phyloP scores from a whole-genome alignment of 768 basidiomycete genomes.

The Boletales sp. region DNA sequence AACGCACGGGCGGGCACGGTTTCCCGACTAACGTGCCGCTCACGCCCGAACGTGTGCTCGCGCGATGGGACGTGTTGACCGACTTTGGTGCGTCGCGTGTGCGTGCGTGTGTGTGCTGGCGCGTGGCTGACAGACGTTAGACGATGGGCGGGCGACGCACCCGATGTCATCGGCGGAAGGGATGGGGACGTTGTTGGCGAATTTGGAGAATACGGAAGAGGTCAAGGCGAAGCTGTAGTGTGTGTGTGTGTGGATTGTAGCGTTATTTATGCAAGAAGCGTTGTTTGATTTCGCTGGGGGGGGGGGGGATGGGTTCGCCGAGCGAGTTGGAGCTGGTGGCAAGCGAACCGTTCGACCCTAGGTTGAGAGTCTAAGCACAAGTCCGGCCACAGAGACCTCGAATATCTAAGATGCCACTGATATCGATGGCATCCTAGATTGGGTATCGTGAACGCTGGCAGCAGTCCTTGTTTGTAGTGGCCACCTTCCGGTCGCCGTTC shows the following conservation, averaged over 20 bases:
- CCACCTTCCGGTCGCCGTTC: no score
- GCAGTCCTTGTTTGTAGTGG: no score
- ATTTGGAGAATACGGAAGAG: conserved; percentile 43
- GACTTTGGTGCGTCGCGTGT: conserved; percentile 60
- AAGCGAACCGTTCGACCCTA: no score
- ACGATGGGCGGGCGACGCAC: conserved; percentile 79
- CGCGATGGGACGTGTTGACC: conserved; percentile 82
- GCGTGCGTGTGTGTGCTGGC: neutral
- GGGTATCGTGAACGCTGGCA: no score
- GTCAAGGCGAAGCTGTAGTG: conserved; percentile 52
- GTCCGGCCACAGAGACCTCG: no score
- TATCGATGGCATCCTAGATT: no score
- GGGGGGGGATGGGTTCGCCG: no score
- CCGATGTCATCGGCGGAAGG: conserved; percentile 74
- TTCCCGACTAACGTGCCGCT: conserved; percentile 78
- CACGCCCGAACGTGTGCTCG: conserved; percentile 75
- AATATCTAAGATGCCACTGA: no score
- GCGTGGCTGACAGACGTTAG: conserved; percentile 32
- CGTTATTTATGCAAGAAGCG: neutral
- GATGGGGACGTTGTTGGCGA: conserved; percentile 68
- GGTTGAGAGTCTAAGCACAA: no score
- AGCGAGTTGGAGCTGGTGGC: no score
- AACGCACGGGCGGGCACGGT: conserved; percentile 80
- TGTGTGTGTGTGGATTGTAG: neutral
- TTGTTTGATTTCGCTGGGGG: neutral